phyloP scores from a whole-genome alignment of 2,329 filamentous ascomycete genomes.

The Neophaeococcomyces aloes region DNA sequence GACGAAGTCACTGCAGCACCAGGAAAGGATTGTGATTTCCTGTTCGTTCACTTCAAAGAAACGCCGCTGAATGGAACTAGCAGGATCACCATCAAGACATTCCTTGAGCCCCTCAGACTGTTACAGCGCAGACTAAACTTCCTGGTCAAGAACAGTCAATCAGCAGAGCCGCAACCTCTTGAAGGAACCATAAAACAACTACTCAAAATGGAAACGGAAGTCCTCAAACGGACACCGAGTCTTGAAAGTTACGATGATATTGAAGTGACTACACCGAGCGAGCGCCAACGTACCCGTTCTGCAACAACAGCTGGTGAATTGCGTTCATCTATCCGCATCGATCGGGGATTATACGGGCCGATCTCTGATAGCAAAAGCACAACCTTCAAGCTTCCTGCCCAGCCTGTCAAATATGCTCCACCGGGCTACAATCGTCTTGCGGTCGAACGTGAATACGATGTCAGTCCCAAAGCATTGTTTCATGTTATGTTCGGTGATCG shows the following conservation, averaged over 20 bases:
- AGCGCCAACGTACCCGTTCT: conserved; percentile 41
- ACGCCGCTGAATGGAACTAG: conserved; percentile 52
- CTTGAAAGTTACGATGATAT: conserved; percentile 88
- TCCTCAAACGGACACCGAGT: conserved; percentile 55
- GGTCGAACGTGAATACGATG: conserved; percentile 72
- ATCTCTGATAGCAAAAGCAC: conserved; percentile 32
- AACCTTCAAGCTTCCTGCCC: conserved; percentile 71
- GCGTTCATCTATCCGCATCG: conserved; percentile 49
- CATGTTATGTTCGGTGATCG: conserved; percentile 95
- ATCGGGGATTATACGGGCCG: conserved; percentile 48
- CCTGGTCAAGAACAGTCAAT: conserved; percentile 67
- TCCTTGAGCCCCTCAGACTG: conserved; percentile 74
- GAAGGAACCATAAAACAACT: conserved; percentile 62
- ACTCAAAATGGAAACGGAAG: conserved; percentile 59
- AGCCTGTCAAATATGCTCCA: conserved; percentile 74
- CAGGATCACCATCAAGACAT: conserved; percentile 80
- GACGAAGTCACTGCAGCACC: conserved; percentile 82
- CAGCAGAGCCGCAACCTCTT: conserved; percentile 57
- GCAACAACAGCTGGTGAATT: conserved; percentile 33
- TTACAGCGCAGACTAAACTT: conserved; percentile 77
- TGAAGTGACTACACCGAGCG: conserved; percentile 48
- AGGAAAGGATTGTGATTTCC: conserved; percentile 83
- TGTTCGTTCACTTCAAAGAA: conserved; percentile 70
- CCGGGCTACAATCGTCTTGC: conserved; percentile 66
- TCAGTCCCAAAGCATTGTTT: conserved; percentile 88